A percentile compares a stretch with the other conserved stretches of the same genome.
These are phyloP conservation scores for Aspergillus luchuensis DNA, from an alignment of 2,329 filamentous ascomycete genomes.

Conservation along the genomic window DNA sequence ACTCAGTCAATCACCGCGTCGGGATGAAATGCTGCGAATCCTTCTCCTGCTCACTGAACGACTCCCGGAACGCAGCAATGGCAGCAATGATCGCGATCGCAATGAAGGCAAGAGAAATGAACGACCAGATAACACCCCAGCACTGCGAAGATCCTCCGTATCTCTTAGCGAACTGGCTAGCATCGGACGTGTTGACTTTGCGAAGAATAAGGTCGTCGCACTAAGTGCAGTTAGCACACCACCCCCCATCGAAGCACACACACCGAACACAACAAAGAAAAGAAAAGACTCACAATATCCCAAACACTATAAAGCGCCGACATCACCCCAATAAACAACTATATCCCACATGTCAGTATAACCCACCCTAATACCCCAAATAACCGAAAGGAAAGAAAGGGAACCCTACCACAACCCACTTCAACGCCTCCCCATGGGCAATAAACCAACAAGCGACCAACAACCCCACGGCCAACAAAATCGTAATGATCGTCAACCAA, in stretches of 20 bases:
- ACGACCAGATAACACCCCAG: constrained; percentile 78
- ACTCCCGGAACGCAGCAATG: constrained; percentile 73
- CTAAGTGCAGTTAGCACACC: constrained; percentile 30
- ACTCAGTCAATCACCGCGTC: constrained; percentile 32
- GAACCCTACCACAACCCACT: constrained; percentile 66
- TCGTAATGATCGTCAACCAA: constrained; percentile 73
- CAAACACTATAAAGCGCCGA: constrained; percentile 77
- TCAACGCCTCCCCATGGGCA: constrained; percentile 69
- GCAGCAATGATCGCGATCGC: constrained; percentile 72
- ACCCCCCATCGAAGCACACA: constrained; percentile 7
- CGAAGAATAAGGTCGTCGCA: constrained; percentile 79
- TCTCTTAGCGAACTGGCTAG: constrained; percentile 73
- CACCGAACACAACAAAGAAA: not conserved
- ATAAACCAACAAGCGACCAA: constrained; percentile 80
- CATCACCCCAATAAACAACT: constrained; percentile 82
- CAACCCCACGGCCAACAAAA: constrained; percentile 69
- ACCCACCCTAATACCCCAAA: not conserved
- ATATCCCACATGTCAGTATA: constrained; percentile 13
- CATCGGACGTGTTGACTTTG: constrained; percentile 78
- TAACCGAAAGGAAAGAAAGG: not conserved
- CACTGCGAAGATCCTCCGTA: constrained; percentile 79
- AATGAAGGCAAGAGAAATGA: constrained; percentile 73
- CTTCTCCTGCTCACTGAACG: constrained; percentile 66
- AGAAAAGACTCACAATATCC: constrained; percentile 64
- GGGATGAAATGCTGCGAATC: constrained; percentile 69